Base-by-base conservation (phyloP, 202 grass and related monocot genomes). In the Panicum virgatum region DNA sequence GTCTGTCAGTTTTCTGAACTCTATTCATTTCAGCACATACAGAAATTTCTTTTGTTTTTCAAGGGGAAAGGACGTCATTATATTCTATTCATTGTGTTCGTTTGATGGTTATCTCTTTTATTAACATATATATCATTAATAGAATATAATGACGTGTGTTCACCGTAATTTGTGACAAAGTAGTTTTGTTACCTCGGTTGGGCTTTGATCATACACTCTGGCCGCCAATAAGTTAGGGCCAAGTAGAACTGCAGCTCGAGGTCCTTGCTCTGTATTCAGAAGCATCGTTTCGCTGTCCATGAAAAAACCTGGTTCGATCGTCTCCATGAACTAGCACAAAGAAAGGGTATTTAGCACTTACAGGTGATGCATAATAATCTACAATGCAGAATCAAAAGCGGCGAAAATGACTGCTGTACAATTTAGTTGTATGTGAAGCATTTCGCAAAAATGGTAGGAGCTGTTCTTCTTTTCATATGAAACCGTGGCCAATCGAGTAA, bases 191-290 rank as follows among this genome's bases (percentile, higher is more conserved):
- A 89, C 89, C 89, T 90, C 80, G 9, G 12, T 3, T 32, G 84
- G 69, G 80, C 88, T 58, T 18, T 32, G 46, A 4, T 90, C 63
- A 22, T 87, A 90, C 29, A 90, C 5, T 23, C 76, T 87, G 8
- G 68, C 51, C 34, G 84, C 84, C 80, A 90, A 16, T 8, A 80
- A 26, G 11, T 87, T 59, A 3, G 88, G 84, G 11, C 88, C 88
- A 12, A 75, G 3, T 12, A 80, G 18, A 23, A 84, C 7, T 4
- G 75, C 80, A 40, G 54, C 38, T 36, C 34, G 65, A 53, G 76
- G 69, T 19, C 81, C 75, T 38, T 62, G 69, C 8, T 16, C 47
- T 12, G 84, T 87, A 63, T 80, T 20, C 16, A 83, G 26, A 16
- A 46, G 45, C 44, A 51, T 60, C 2, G 14, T 80, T 74, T 80